Evolutionary conservation across 805 yeast genomes (phyloP).

Genomic region (Kluyveromyces dobzhanskii): DNA sequence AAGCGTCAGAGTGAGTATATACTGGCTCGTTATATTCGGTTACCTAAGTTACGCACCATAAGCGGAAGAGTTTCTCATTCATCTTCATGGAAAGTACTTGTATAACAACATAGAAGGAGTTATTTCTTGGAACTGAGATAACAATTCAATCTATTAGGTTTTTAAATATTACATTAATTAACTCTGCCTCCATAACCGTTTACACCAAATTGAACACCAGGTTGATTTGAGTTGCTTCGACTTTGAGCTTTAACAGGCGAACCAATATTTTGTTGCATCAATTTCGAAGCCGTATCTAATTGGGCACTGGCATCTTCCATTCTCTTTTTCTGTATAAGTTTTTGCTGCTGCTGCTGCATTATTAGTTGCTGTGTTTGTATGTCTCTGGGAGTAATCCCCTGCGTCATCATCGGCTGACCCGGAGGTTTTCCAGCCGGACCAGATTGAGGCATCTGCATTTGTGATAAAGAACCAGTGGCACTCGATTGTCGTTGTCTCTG

Average conservation of each 20-base stretch:
- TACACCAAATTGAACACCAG: conserved; percentile 2
- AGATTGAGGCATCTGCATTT: conserved; percentile 3
- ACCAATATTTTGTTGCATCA: conserved; percentile 17
- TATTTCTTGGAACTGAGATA: too few species aligned
- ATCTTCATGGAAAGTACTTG: too few species aligned
- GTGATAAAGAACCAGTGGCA: conserved; percentile 4
- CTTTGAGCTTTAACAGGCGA: conserved; percentile 9
- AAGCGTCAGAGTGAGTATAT: conserved; percentile 10
- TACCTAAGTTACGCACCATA: background rate
- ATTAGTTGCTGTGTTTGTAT: conserved; percentile 29
- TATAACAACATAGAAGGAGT: too few species aligned
- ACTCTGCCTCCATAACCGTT: conserved; percentile 17
- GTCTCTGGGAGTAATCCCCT: conserved; percentile 28
- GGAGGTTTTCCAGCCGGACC: conserved; percentile 2
- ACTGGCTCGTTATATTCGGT: conserved; percentile 10
- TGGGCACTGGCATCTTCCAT: conserved; percentile 29
- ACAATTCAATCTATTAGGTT: too few species aligned
- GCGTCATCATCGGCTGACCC: conserved; percentile 9
- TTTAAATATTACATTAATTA: conserved; percentile 5
- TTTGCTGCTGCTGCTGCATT: conserved; percentile 29
- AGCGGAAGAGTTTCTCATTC: too few species aligned
- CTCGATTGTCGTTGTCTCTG: conserved; percentile 8
- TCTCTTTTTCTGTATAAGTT: conserved; percentile 27
- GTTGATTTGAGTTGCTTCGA: background rate
- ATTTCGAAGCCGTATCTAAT: conserved; percentile 25